Evolutionary conservation across 768 basidiomycete genomes (phyloP), one percentile per base, ranked within the genome.

Genomic region (Agrocybe praecox): DNA sequence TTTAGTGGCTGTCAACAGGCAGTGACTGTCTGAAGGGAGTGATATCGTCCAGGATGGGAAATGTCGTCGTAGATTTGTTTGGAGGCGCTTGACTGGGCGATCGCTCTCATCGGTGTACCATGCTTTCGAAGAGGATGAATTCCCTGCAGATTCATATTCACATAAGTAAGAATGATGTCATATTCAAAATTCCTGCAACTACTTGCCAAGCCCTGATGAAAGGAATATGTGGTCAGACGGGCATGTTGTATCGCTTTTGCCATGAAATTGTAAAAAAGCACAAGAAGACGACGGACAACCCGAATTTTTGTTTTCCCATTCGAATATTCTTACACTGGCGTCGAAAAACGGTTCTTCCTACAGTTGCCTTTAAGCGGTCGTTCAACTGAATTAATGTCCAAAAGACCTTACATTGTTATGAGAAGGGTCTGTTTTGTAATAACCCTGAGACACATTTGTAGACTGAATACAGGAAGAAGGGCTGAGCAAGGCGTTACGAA

Each of bases 221-320:
- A 82, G 61, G 64, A 83, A 81, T 2, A 79, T 68, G 1, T 72
- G 69, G 49, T 80, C 80, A 0, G 52, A 59, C 0, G 65, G 50
- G 56, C 81, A 83, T 0, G 77, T 73, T 17, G 61, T 63, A 3
- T 61, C 29, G 0, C 63, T 72, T 65, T 83, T 83, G 2, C 79
- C 81, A 45, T 83, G 80, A 29, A 83, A 59, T 51, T 83, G 80
- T 19, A 81, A 69, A 46, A 75, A 81, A 6, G 74, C 79, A 44
- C 81, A 81, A 0, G 72, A 69, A 3, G 67, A 52, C 0, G 71
- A 56, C 0, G 73, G 71, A 55, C 79, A 81, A 7, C 79, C 72
- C 5, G 48, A 40, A 24, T 69, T 61, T 10, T 52, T 51, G 9
- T 67, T 62, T 56, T 81, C 79, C 80, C 79, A 81, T 9, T 64